Percentiles rank a stretch among this genome's conserved stretches.
Evolutionary conservation across 345 rosid species (phyloP).

Genomic region (Nephelium lappaceum): DNA sequence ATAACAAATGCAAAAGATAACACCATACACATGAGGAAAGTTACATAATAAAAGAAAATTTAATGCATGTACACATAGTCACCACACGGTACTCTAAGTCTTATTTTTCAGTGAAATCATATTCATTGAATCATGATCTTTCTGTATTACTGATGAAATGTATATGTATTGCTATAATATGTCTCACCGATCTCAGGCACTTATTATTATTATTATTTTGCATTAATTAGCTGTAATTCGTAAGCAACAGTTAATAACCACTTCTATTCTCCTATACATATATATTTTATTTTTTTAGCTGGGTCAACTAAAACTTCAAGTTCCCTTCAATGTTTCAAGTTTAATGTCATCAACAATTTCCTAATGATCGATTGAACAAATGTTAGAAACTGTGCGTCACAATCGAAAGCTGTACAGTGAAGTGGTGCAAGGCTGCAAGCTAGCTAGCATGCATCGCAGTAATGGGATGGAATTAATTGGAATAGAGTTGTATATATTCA

Average conservation of each 20-base stretch:
- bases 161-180: no score
- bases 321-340: background rate
- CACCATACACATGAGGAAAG: no score
- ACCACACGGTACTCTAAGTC: no score
- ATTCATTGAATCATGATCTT: no score
- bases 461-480: background rate
- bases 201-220: background rate
- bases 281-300: no score
- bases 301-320: background rate
- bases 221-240: background rate
- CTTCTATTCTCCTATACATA: background rate
- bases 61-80: no score
- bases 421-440: background rate
- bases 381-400: background rate
- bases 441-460: no score
- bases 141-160: no score
- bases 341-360: background rate
- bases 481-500: background rate
- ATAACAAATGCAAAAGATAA: no score
- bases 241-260: background rate
- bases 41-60: no score
- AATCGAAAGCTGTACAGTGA: background rate
- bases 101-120: no score
- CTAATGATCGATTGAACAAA: background rate
- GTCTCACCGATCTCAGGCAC: no score